Evolutionary conservation across 2,329 filamentous ascomycete genomes (phyloP), one percentile per base, ranked within the genome.

Genomic region (Penicillium digitatum): DNA sequence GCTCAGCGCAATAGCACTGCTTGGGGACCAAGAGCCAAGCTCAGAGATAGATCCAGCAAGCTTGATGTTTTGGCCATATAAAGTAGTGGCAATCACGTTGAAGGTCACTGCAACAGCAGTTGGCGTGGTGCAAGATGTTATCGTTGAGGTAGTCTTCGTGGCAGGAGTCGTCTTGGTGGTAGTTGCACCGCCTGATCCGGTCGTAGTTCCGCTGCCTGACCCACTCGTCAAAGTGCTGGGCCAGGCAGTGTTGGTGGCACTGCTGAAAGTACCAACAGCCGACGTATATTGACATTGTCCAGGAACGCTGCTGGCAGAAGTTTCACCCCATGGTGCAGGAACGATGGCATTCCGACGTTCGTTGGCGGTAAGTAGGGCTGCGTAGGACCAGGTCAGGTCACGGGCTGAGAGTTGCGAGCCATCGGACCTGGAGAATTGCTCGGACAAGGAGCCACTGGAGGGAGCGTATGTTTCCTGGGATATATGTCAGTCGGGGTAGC

Each of bases 61-160:
- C 68, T 85, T 86, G 66, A 91, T 79, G 12, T 79, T 85, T 69
- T 90, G 79, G 4, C 87, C 87, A 48, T 71, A 84, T 1, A 63
- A 63, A 0, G 87, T 90, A 1, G 74, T 77, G 11, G 79, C 83
- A 0, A 78, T 66, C 55, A 81, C 81, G 40, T 83, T 76, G 69
- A 90, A 89, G 0, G 82, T 85, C 16, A 90, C 82, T 1, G 80
- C 74, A 10, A 87, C 81, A 1, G 39, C 31, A 3, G 58, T 57
- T 0, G 60, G 56, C 1, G 54, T 50, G 1, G 54, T 52, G 34
- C 61, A 63, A 9, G 60, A 27, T 7, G 52, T 38, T 11, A 77
- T 71, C 0, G 78, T 64, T 1, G 68, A 60, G 0, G 47, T 63
- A 0, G 60, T 55, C 35, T 58, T 65, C 1, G 61, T 40, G 2